Evolutionary conservation across 1,284 basidiomycete genomes (phyloP).

Genomic region (Naganishia sp.): DNA sequence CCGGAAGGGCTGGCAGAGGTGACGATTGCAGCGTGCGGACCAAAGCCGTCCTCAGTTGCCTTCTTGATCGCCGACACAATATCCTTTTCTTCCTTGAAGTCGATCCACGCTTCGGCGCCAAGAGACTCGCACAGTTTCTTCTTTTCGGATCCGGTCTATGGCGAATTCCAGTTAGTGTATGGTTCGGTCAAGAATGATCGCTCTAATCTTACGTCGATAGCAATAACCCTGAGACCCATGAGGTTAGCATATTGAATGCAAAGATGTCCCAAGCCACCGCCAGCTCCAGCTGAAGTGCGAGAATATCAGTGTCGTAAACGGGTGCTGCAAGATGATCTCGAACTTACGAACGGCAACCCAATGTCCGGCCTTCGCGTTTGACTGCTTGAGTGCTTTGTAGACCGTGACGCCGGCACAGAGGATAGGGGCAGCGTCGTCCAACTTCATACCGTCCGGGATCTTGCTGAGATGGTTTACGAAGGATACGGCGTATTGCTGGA

Average conservation of each 20-base stretch:
- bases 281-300: slow-evolving; percentile 43
- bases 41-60: slow-evolving; percentile 65
- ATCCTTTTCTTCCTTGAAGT: slow-evolving; percentile 62
- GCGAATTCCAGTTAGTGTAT: neutral
- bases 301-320: neutral
- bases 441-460: slow-evolving; percentile 68
- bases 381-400: slow-evolving; percentile 80
- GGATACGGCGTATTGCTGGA: slow-evolving; percentile 70
- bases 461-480: slow-evolving; percentile 70
- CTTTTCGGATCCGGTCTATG: slow-evolving; percentile 74
- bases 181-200: neutral
- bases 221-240: slow-evolving; percentile 76
- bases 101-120: slow-evolving; percentile 77
- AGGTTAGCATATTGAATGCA: slow-evolving; percentile 75
- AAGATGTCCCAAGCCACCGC: slow-evolving; percentile 56
- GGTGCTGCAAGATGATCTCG: neutral
- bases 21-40: slow-evolving; percentile 73
- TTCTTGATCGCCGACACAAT: slow-evolving; percentile 55
- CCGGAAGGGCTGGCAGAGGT: slow-evolving; percentile 58
- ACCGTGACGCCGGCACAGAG: slow-evolving; percentile 66
- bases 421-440: slow-evolving; percentile 74
- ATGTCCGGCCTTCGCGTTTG: slow-evolving; percentile 69
- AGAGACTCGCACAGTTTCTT: slow-evolving; percentile 66
- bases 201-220: slow-evolving; percentile 61
- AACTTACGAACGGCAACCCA: slow-evolving; percentile 79